These are phyloP conservation scores for Sarocladium oryzae DNA, from an alignment of 2,329 filamentous ascomycete genomes.

Conservation along the genomic window DNA sequence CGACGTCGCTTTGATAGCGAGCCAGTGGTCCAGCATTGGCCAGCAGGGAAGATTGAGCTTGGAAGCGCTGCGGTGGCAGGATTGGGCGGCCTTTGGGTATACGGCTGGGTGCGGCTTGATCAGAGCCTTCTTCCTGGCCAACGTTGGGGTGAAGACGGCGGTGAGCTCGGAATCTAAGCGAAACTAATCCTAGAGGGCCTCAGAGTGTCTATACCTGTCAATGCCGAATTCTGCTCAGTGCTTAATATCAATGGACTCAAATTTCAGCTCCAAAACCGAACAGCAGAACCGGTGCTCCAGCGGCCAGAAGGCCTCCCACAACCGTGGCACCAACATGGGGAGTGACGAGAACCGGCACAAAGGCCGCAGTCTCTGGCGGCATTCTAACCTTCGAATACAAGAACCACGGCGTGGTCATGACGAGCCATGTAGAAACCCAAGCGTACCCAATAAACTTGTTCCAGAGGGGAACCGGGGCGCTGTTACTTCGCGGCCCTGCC, in stretches of 20 bases:
- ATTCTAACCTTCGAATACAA: neutral
- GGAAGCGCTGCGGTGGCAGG: slow-evolving; percentile 11
- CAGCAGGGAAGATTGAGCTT: slow-evolving; percentile 13
- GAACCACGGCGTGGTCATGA: neutral
- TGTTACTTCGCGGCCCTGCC: neutral
- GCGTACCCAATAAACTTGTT: slow-evolving; percentile 7
- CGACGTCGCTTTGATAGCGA: slow-evolving; percentile 15
- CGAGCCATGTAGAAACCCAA: slow-evolving; percentile 3
- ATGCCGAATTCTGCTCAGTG: neutral
- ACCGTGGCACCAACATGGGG: neutral
- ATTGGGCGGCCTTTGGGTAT: slow-evolving; percentile 16
- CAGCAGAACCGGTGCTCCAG: neutral
- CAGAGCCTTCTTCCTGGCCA: slow-evolving; percentile 15
- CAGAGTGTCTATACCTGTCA: neutral
- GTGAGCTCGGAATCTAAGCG: too few relatives aligned
- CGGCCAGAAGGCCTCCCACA: neutral
- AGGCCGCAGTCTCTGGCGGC: neutral
- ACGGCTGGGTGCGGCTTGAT: slow-evolving; percentile 14
- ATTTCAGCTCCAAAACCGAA: neutral
- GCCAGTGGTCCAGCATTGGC: slow-evolving; percentile 14
- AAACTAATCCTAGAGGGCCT: too few relatives aligned
- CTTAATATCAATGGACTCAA: too few relatives aligned
- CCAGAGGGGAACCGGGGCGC: neutral
- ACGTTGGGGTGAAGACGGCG: slow-evolving; percentile 13
- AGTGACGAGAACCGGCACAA: neutral